Evolutionary conservation across 2,329 filamentous ascomycete species (phyloP), one percentile per base, ranked within the genome.

Genomic region (Pyrenochaeta sp.): DNA sequence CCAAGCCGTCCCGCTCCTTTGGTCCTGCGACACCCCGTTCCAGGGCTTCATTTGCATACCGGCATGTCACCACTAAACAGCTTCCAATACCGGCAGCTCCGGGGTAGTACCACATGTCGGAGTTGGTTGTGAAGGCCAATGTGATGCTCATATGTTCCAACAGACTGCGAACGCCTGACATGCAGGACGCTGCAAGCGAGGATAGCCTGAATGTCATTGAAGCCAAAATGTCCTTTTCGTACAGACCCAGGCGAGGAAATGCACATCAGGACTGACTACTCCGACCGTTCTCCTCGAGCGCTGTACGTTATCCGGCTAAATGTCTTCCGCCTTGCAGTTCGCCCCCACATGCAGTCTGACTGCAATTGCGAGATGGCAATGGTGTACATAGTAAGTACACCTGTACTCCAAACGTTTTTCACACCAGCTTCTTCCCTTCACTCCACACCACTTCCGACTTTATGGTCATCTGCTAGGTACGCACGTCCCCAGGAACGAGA

Each of bases 241-340:
- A n/a, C n/a, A 14, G 19, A 27, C 13, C 11, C 15, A 6, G n/a
- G 4, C 15, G 7, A n/a, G 15, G 18, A 21, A 17, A 24, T 7
- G 3, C 15, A 10, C 21, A 26, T 34, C 17, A 7, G 17, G 26
- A 29, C 19, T 20, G 15, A 22, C 10, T 20, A 24, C n/a, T 29
- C 17, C 15, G 27, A 23, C 21, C 11, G 18, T 45, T 20, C 15
- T 29, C 17, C n/a, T 34, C 3, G 6, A 19, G 29, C 28, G 31
- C 30, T 41, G 28, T 43, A 45, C 37, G 50, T 57, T 63, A 65
- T 64, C 58, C 60, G 61, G 61, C 51, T 63, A 65, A 65, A 63
- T 65, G 29, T 35, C n/a, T 9, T 30, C 41, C 35, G 26, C 34
- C 22, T 42, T 24, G 24, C 32, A 14, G 29, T 20, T 43, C 28